Percentiles rank a stretch among this genome's conserved stretches.
Conservation (phyloP, 208 protist species). For the Wallacemonas rigidus region DNA sequence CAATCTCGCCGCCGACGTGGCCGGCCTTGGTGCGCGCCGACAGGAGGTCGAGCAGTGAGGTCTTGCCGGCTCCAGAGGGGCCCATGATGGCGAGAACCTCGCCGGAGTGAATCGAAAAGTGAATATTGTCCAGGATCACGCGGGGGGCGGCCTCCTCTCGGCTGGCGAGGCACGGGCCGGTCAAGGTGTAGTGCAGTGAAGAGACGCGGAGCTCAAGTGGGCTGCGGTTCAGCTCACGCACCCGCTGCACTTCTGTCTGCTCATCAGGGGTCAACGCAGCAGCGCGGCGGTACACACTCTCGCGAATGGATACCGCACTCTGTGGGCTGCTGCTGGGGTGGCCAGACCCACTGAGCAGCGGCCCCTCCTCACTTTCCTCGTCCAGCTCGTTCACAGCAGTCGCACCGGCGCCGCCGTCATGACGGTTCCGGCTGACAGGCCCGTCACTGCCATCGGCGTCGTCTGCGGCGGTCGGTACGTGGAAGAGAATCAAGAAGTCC, state of each 20-base stretch:
- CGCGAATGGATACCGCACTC: constrained; percentile 26
- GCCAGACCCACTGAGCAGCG: neutral
- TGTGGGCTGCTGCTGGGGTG: neutral
- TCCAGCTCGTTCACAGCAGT: constrained; percentile 9
- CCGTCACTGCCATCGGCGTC: constrained; percentile 10
- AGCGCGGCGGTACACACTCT: constrained; percentile 34
- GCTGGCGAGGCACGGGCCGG: constrained; percentile 38
- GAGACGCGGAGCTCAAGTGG: constrained; percentile 56
- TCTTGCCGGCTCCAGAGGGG: constrained; percentile 88
- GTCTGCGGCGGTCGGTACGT: constrained; percentile 23
- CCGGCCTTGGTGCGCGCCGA: constrained; percentile 67
- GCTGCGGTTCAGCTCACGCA: constrained; percentile 45
- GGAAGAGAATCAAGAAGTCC: constrained; percentile 69
- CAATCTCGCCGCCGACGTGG: constrained; percentile 47
- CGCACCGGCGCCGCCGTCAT: neutral
- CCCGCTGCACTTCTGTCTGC: constrained; percentile 30
- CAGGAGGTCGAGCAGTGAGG: constrained; percentile 88
- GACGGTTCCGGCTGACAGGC: neutral
- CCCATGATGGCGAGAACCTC: constrained; percentile 92
- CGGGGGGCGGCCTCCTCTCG: constrained; percentile 23
- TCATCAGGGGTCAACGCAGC: constrained; percentile 30
- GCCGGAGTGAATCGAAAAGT: constrained; percentile 73
- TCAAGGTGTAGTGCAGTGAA: constrained; percentile 65
- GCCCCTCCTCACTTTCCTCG: constrained; percentile 7
- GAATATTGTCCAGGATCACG: constrained; percentile 74